Evolutionary conservation across 2,329 filamentous ascomycete species (phyloP), one percentile per base, ranked within the genome.

Genomic region (Ascochyta koolunga): DNA sequence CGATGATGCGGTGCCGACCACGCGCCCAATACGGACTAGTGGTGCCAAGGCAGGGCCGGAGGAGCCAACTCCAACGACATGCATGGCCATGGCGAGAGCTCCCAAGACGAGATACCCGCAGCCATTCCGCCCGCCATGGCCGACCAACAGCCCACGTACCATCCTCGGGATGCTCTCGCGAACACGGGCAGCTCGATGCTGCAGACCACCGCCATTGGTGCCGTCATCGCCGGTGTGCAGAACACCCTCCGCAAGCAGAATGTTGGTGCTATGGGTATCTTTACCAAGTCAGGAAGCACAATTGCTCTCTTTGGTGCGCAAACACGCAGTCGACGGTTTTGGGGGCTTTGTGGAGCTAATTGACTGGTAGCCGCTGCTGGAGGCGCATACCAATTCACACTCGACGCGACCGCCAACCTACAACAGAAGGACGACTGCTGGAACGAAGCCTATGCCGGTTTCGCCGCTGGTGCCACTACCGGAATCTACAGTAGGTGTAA

Each of bases 181-280:
- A 82, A 83, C 60, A 83, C 88, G 44, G 78, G 88, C 71, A 86
- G 85, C 73, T 85, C 86, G 58, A 84, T 83, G 35, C 69, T 87
- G 60, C 77, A 91, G 66, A 87, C 88, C 57, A 86, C 86, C 69
- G 79, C 80, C 55, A 83, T 84, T 56, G 92, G 92, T 67, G 78
- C 89, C 71, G 83, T 91, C 76, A 74, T 89, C 56, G 89, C 91
- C 44, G 88, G 89, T 50, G 83, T 96, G 62, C 90, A 93, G 80
- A 98, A 96, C 80, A 91, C 92, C 54, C 83, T 97, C 66, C 83
- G 88, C 50, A 92, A 87, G 80, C 83, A 86, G 73, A 96, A 96
- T 76, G 81, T 95, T 62, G 91, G 92, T 66, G 83, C 87, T 58
- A 85, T 88, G 80, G 89, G 90, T 64, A 83, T 96, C 69, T 87